phyloP scores from a whole-genome alignment of 2,329 filamentous ascomycete species.

The Diatrype stigma region DNA sequence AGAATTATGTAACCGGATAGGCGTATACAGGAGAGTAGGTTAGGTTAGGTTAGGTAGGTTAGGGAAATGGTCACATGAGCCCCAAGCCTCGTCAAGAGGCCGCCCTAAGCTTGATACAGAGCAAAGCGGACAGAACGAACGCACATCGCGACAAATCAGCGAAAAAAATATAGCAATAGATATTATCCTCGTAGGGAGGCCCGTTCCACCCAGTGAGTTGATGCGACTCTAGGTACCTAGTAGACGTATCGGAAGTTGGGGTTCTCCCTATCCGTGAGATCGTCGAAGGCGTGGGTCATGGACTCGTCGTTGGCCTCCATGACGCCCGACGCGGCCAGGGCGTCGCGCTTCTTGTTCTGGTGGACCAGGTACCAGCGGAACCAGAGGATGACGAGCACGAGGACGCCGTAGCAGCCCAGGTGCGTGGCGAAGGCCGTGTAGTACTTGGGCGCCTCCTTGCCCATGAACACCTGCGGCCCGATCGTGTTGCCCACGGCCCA shows the following conservation, averaged over 20 bases:
- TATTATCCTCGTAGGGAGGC: too few species aligned
- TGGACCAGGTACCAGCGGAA: conserved; percentile 54
- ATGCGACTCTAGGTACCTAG: conserved; percentile 11
- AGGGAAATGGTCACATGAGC: too few species aligned
- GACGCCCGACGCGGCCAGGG: conserved; percentile 23
- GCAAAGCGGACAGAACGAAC: too few species aligned
- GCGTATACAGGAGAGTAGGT: too few species aligned
- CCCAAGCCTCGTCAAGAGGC: too few species aligned
- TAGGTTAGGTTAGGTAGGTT: too few species aligned
- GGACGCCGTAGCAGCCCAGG: conserved; percentile 61
- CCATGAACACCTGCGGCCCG: conserved; percentile 62
- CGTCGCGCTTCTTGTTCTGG: conserved; percentile 46
- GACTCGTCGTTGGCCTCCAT: conserved; percentile 22
- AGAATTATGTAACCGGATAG: too few species aligned
- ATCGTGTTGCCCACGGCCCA: conserved; percentile 67
- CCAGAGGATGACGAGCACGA: conserved; percentile 53
- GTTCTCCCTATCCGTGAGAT: conserved; percentile 32
- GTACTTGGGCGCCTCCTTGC: conserved; percentile 59
- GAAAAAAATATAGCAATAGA: too few species aligned
- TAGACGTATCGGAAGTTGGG: conserved; percentile 31
- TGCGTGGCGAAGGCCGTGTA: conserved; percentile 67
- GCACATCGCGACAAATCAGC: not conserved
- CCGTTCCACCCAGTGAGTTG: too few species aligned
- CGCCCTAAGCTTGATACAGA: too few species aligned
- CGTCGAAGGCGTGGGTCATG: conserved; percentile 29